Evolutionary conservation across 805 yeast species (phyloP).

Genomic region (Teunomyces panamensis): DNA sequence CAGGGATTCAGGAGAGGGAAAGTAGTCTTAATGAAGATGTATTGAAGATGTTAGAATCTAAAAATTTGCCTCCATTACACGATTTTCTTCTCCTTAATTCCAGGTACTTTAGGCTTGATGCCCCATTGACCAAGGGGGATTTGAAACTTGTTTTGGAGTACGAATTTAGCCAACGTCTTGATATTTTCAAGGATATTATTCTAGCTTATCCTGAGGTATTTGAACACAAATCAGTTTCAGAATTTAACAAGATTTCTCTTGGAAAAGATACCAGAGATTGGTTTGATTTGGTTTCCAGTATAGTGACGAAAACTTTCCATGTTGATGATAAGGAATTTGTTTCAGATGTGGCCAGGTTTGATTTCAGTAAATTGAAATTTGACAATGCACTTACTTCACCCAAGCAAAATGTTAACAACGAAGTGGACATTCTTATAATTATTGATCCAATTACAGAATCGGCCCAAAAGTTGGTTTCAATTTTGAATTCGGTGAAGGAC

Average conservation of each 20-base stretch:
- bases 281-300: conserved; percentile 46
- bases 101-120: conserved; percentile 41
- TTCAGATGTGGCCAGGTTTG: conserved; percentile 45
- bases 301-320: conserved; percentile 44
- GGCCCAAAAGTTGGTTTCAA: conserved; percentile 59
- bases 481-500: conserved; percentile 38
- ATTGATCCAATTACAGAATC: conserved; percentile 71
- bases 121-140: conserved; percentile 20
- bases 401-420: conserved; percentile 17
- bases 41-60: conserved; percentile 22
- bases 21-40: conserved; percentile 6
- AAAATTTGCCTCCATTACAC: conserved; percentile 30
- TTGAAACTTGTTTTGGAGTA: conserved; percentile 41
- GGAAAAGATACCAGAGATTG: conserved; percentile 34
- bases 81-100: conserved; percentile 53
- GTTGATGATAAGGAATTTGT: conserved; percentile 39
- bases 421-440: conserved; percentile 55
- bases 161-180: conserved; percentile 48
- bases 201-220: conserved; percentile 25
- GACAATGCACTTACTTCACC: conserved; percentile 23
- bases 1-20: background rate
- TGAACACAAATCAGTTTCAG: conserved; percentile 13
- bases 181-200: conserved; percentile 25
- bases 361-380: conserved; percentile 33
- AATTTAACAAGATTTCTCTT: conserved; percentile 13